phyloP scores from a whole-genome alignment of 441 rosid species.

The Arabidopsis hybrid region DNA sequence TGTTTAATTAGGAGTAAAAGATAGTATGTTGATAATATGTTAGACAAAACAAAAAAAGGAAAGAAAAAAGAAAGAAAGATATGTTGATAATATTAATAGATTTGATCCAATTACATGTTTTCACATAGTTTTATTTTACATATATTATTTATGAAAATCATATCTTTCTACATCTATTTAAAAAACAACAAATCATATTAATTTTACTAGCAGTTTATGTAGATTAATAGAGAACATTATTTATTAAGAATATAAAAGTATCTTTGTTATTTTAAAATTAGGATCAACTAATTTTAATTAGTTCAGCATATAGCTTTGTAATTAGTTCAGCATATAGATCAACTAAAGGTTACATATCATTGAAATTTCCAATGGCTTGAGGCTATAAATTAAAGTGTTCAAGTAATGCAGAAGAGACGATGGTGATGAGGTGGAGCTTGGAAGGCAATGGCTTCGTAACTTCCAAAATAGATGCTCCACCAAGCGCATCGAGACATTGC shows the following conservation, averaged over 20 bases:
- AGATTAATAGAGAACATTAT: neutral
- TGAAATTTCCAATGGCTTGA: neutral
- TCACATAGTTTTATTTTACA: neutral
- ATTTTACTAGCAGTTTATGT: neutral
- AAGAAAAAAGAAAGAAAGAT: no score
- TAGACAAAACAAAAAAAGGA: neutral
- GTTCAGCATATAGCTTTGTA: neutral
- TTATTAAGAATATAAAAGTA: neutral
- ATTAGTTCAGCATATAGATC: neutral
- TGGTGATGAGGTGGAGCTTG: neutral
- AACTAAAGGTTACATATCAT: neutral
- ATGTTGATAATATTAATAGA: neutral
- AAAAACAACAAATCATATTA: neutral
- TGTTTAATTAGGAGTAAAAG: neutral
- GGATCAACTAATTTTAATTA: neutral
- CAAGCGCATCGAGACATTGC: neutral
- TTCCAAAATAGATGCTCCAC: neutral
- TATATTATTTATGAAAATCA: neutral
- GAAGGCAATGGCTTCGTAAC: neutral
- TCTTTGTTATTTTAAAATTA: neutral
- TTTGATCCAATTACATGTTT: neutral
- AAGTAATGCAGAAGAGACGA: constrained; percentile 1
- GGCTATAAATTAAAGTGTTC: neutral
- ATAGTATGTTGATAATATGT: neutral
- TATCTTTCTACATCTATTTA: neutral